Evolutionary conservation across 768 basidiomycete species (phyloP).

Genomic region (Lyophyllum semitale): DNA sequence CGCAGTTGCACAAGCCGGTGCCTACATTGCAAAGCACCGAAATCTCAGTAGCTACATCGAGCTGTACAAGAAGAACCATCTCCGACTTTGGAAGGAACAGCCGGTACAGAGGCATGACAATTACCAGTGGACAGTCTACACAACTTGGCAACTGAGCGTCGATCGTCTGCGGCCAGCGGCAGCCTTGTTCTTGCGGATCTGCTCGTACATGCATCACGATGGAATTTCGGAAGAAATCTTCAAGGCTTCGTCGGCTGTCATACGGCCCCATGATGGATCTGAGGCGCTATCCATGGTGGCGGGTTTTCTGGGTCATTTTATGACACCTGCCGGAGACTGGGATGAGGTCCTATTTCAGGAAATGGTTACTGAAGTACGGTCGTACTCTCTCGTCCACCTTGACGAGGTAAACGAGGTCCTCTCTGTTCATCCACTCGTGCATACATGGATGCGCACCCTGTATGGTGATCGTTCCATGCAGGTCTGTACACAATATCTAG

Average conservation of each 20-base stretch:
- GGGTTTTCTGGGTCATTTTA: not conserved
- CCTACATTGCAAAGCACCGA: not conserved
- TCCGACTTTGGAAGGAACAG: too few relatives aligned
- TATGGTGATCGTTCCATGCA: not conserved
- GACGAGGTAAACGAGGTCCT: not conserved
- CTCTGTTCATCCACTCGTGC: not conserved
- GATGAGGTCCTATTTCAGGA: not conserved
- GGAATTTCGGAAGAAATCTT: not conserved
- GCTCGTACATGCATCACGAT: not conserved
- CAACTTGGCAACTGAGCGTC: not conserved
- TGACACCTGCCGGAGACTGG: not conserved
- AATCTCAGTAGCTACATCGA: not conserved
- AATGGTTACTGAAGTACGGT: not conserved
- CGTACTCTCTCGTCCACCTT: not conserved
- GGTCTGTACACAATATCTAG: not conserved
- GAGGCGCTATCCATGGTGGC: not conserved
- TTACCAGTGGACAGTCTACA: not conserved
- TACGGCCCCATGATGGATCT: not conserved
- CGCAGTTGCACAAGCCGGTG: conserved; percentile 3
- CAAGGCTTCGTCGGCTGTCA: not conserved
- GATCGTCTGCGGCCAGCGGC: not conserved
- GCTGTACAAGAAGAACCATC: not conserved
- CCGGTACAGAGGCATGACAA: not conserved
- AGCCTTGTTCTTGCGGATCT: not conserved
- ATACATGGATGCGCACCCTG: not conserved